phyloP scores from a whole-genome alignment of 805 yeast species.

The Tetrapisispora arboricola region DNA sequence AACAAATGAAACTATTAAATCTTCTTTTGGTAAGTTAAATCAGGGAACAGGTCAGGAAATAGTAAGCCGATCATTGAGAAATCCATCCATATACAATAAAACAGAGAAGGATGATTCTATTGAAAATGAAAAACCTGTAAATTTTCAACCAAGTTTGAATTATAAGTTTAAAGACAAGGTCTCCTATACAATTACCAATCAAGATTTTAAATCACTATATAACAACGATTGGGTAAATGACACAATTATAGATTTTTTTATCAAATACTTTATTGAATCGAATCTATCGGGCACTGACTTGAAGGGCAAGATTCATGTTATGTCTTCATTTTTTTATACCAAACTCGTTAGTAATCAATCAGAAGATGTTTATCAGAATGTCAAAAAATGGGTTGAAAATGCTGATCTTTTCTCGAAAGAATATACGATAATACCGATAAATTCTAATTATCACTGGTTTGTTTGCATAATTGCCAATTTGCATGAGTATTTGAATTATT shows the following conservation, averaged over 20 bases:
- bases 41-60: no score
- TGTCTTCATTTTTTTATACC: slow-evolving; percentile 79
- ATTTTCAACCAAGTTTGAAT: slow-evolving; percentile 35
- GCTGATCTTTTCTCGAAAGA: slow-evolving; percentile 50
- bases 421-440: slow-evolving; percentile 68
- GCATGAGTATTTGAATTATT: slow-evolving; percentile 2
- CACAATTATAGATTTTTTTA: slow-evolving; percentile 73
- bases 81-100: no score
- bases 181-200: slow-evolving; percentile 45
- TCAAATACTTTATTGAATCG: slow-evolving; percentile 45
- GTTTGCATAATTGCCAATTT: slow-evolving; percentile 58
- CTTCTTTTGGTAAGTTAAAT: no score
- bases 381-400: slow-evolving; percentile 70
- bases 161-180: slow-evolving; percentile 46
- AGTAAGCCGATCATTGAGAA: background rate
- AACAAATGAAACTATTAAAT: background rate
- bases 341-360: slow-evolving; percentile 37
- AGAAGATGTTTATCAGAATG: slow-evolving; percentile 43
- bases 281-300: slow-evolving; percentile 14
- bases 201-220: slow-evolving; percentile 71
- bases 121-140: slow-evolving; percentile 16
- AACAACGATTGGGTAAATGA: slow-evolving; percentile 87
- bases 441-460: slow-evolving; percentile 80
- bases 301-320: slow-evolving; percentile 38
- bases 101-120: background rate